Evolutionary conservation across 352 stramenopile genomes (phyloP).

Genomic region (Thraustochytrium aureum): DNA sequence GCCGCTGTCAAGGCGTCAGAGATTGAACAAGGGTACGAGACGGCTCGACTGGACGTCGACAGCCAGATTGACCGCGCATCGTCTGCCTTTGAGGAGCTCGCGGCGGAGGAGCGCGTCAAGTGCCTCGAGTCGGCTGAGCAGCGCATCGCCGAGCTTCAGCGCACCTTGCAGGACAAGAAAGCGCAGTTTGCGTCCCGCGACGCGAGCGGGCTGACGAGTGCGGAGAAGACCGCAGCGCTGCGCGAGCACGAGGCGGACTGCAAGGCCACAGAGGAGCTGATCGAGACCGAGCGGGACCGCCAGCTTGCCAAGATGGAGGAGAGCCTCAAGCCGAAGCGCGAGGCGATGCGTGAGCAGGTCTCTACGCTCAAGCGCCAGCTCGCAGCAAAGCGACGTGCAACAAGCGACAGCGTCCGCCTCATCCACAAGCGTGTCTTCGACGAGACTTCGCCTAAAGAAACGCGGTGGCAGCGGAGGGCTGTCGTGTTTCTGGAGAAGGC

Average conservation of each 20-base stretch:
- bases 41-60: constrained; percentile 71
- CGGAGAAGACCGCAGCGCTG: constrained; percentile 54
- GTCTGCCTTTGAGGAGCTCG: constrained; percentile 67
- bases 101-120: constrained; percentile 66
- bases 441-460: constrained; percentile 69
- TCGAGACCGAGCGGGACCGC: constrained; percentile 63
- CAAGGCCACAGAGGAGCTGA: constrained; percentile 73
- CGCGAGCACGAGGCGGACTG: constrained; percentile 77
- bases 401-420: background rate
- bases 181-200: constrained; percentile 64
- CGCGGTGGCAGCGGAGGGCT: constrained; percentile 72
- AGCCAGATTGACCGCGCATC: constrained; percentile 65
- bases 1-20: constrained; percentile 71
- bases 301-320: constrained; percentile 60
- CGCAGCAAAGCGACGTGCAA: background rate
- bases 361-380: constrained; percentile 19
- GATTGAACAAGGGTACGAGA: constrained; percentile 74
- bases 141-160: constrained; percentile 73
- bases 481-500: constrained; percentile 78
- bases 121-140: constrained; percentile 63
- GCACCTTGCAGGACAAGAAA: constrained; percentile 69
- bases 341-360: constrained; percentile 25
- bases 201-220: background rate
- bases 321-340: background rate
- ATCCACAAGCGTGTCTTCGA: constrained; percentile 74